phyloP scores from a whole-genome alignment of 805 yeast species.

The Lachancea kluyveri region DNA sequence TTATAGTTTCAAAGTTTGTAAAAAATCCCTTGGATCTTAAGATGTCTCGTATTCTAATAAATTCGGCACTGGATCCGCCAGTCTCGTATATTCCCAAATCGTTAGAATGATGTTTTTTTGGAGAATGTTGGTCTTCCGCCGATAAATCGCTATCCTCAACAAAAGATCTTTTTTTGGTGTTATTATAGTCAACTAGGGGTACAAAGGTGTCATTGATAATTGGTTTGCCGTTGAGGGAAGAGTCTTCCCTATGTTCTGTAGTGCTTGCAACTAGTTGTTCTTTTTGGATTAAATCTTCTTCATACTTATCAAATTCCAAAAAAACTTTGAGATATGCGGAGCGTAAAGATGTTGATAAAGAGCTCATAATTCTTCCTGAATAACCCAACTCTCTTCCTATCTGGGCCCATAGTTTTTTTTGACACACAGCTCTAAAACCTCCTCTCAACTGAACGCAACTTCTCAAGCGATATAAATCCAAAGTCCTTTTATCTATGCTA shows the following conservation, averaged over 20 bases:
- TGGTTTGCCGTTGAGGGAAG: not conserved
- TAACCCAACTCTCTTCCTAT: constrained; percentile 77
- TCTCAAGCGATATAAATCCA: constrained; percentile 58
- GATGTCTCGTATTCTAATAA: constrained; percentile 39
- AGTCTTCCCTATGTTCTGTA: too few relatives aligned
- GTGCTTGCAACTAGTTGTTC: not conserved
- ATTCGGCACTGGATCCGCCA: constrained; percentile 40
- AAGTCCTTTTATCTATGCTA: constrained; percentile 55
- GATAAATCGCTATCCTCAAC: not conserved
- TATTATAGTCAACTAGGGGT: not conserved
- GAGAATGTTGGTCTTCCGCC: not conserved
- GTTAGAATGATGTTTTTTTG: constrained; percentile 1
- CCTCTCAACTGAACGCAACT: constrained; percentile 57
- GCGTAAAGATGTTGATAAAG: constrained; percentile 61
- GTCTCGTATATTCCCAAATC: constrained; percentile 16
- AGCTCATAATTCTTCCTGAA: constrained; percentile 63
- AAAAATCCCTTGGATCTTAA: constrained; percentile 46
- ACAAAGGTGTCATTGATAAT: constrained; percentile 9
- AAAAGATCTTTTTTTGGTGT: constrained; percentile 1
- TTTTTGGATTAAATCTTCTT: constrained; percentile 3
- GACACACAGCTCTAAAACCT: constrained; percentile 58
- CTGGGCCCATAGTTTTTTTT: constrained; percentile 73
- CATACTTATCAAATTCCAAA: constrained; percentile 24
- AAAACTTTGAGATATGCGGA: constrained; percentile 48
- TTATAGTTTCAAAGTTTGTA: constrained; percentile 42